A percentile compares a stretch with the other conserved stretches of the same genome.
phyloP scores from a whole-genome alignment of 805 yeast species.

The Teunomyces funiuensis region DNA sequence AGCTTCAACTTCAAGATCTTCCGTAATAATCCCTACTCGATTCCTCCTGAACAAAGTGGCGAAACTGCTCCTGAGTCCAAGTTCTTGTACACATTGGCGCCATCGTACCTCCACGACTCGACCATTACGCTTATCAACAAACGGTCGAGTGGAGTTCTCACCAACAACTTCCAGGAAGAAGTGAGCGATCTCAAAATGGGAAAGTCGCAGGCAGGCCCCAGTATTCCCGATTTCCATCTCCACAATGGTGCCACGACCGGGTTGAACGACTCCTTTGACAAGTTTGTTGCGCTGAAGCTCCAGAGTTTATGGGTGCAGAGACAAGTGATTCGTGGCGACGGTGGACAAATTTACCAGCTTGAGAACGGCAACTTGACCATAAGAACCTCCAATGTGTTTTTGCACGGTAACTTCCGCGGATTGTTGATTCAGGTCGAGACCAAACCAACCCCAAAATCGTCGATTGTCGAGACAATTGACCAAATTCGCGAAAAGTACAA shows the following conservation, averaged over 20 bases:
- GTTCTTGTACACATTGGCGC: conserved; percentile 50
- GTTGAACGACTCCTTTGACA: conserved; percentile 56
- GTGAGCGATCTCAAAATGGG: conserved; percentile 8
- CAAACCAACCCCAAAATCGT: conserved; percentile 4
- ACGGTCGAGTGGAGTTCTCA: conserved; percentile 35
- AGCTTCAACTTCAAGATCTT: conserved; percentile 65
- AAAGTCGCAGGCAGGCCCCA: conserved; percentile 16
- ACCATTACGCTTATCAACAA: conserved; percentile 51
- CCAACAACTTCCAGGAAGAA: conserved; percentile 36
- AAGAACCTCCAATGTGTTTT: conserved; percentile 66
- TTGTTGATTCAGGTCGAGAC: conserved; percentile 60
- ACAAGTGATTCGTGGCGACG: conserved; percentile 72
- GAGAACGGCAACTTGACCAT: conserved; percentile 52
- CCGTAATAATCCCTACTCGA: conserved; percentile 57
- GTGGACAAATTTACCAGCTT: conserved; percentile 64
- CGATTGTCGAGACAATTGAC: conserved; percentile 5
- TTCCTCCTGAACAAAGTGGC: conserved; percentile 38
- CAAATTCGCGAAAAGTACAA: conserved; percentile 31
- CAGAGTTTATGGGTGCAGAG: conserved; percentile 69
- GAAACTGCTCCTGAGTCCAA: conserved; percentile 37
- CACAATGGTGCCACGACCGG: conserved; percentile 57
- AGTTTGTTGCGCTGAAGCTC: conserved; percentile 53
- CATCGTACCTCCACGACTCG: conserved; percentile 49
- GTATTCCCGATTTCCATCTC: conserved; percentile 37
- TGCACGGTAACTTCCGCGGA: conserved; percentile 75